These are phyloP conservation scores for Amanita thiersii DNA, from an alignment of 768 basidiomycete species.

Conservation along the genomic window DNA sequence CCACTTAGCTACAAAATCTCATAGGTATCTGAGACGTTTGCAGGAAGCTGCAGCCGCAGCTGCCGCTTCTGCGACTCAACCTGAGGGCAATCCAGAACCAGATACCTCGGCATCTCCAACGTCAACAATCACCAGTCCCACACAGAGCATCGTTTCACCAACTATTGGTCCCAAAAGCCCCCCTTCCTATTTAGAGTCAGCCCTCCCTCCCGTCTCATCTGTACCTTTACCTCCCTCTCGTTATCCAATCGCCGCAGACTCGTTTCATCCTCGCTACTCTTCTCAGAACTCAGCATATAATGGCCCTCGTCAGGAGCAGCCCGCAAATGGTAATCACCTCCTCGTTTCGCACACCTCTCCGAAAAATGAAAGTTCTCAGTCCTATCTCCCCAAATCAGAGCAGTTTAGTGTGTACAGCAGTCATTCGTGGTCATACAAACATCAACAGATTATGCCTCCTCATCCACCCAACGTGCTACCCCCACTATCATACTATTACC, in stretches of 20 bases:
- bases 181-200: conserved; percentile 45
- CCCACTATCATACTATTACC: conserved; percentile 66
- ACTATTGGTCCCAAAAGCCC: conserved; percentile 35
- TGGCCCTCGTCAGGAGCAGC: conserved; percentile 29
- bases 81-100: conserved; percentile 24
- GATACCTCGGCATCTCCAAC: conserved; percentile 37
- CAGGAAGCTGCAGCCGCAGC: conserved; percentile 70
- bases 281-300: conserved; percentile 32
- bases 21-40: conserved; percentile 68
- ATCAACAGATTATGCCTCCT: conserved; percentile 37
- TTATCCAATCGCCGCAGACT: conserved; percentile 65
- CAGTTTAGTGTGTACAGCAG: conserved; percentile 56
- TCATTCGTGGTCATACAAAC: conserved; percentile 66
- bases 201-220: conserved; percentile 31
- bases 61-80: conserved; percentile 25
- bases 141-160: conserved; percentile 38
- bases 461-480: conserved; percentile 43
- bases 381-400: conserved; percentile 36
- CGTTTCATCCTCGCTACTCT: conserved; percentile 51
- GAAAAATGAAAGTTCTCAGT: conserved; percentile 36
- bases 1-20: conserved; percentile 7
- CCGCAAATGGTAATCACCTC: conserved; percentile 22
- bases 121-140: conserved; percentile 48
- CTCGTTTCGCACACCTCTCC: too few species aligned
- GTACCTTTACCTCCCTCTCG: conserved; percentile 54